Evolutionary conservation across 2,329 filamentous ascomycete species (phyloP), one percentile per base, ranked within the genome.

Genomic region (Ascochyta pisi): DNA sequence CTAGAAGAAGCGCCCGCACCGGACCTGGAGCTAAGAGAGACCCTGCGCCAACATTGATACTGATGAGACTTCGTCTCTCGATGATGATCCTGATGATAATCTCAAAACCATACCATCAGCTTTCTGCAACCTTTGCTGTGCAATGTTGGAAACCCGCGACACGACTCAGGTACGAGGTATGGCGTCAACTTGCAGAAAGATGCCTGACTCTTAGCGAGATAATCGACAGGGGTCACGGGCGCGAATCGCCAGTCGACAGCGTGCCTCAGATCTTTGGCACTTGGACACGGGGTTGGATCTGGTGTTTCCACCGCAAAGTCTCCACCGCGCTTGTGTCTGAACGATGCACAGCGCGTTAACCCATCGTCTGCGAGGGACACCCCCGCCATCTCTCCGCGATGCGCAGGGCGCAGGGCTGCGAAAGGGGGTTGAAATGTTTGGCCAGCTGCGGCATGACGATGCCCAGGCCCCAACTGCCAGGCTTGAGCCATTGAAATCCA

Each of bases 391-490:
- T 48, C 56, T 44, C 41, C 35, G 27, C 35, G 34, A 39, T 43
- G 31, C 15, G 16, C 46, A 40, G 40, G 34, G 35, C 37, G 41
- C 23, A 39, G 44, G 43, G 34, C 39, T 42, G 56, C 46, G 31
- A 56, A 64, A 65, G 62, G 61, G 61, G 63, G 34, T 57, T 53
- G 54, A 49, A 51, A 52, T 50, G 54, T 50, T 58, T 56, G 44
- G 57, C 62, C 41, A 56, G 42, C 53, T 42, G 63, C 61, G 31
- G 42, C 19, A 64, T 66, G 65, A 66, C 62, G 63, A 60, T 58
- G 54, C 58, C 65, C 62, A 66, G 63, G 46, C 53, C 43, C 54
- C 50, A 58, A 45, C 62, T 55, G 62, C 63, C 63, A 60, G 63
- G 54, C 63, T 51, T 38, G 47, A 56, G 53, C 58, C 51, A 27